phyloP scores from a whole-genome alignment of 345 rosid genomes.

The Cardamine occulta region DNA sequence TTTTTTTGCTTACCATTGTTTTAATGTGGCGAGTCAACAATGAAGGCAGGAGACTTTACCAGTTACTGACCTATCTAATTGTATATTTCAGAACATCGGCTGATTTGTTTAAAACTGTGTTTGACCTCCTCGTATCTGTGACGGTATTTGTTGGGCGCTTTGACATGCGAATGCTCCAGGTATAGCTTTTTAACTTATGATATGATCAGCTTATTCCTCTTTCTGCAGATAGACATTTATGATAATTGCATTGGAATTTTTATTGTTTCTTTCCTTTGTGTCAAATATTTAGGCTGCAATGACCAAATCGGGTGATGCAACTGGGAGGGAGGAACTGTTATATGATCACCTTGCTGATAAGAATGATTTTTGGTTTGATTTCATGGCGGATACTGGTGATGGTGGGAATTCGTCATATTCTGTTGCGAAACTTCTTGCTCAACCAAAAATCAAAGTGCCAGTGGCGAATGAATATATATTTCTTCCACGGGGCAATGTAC shows the following conservation, averaged over 20 bases:
- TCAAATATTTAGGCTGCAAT: constrained; percentile 79
- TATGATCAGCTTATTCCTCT: constrained; percentile 1
- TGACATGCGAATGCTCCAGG: constrained; percentile 99
- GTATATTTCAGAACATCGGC: constrained; percentile 87
- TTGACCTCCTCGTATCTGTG: constrained; percentile 97
- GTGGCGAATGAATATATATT: constrained; percentile 50
- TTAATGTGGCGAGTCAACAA: neutral
- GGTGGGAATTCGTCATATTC: constrained; percentile 96
- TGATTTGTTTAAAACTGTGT: constrained; percentile 93
- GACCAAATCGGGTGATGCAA: constrained; percentile 62
- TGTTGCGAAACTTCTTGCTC: constrained; percentile 91
- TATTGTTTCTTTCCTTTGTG: constrained; percentile 8
- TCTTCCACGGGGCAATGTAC: constrained; percentile 73
- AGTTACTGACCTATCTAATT: constrained; percentile 37
- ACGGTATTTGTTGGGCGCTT: constrained; percentile 98
- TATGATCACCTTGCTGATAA: constrained; percentile 80
- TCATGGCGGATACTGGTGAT: constrained; percentile 99
- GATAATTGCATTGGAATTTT: constrained; percentile 7
- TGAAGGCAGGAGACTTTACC: constrained; percentile 12
- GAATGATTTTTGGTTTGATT: constrained; percentile 93
- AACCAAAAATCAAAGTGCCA: constrained; percentile 58
- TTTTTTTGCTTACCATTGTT: constrained; percentile 4
- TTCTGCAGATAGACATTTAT: neutral
- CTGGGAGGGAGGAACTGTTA: constrained; percentile 59
- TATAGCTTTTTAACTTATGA: constrained; percentile 34